These are phyloP conservation scores for Phytophthora fragariae DNA, from an alignment of 352 stramenopile genomes.

Conservation along the genomic window DNA sequence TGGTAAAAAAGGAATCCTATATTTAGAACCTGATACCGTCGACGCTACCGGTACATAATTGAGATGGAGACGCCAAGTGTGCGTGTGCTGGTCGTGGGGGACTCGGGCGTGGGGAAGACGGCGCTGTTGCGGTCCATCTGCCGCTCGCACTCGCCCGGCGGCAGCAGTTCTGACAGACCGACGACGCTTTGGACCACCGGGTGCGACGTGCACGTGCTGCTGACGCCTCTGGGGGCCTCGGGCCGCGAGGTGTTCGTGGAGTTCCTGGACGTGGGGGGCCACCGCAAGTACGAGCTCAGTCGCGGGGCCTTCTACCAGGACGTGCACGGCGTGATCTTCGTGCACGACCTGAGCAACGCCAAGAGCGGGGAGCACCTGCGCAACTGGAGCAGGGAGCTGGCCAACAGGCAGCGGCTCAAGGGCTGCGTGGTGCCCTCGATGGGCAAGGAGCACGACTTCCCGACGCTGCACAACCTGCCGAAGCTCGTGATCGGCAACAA, in stretches of 20 bases:
- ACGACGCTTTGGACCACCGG: conserved; percentile 79
- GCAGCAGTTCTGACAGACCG: conserved; percentile 21
- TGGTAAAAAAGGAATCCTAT: background rate
- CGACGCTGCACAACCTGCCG: conserved; percentile 58
- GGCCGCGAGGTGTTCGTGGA: conserved; percentile 76
- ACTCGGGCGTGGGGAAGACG: conserved; percentile 89
- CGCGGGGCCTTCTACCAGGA: conserved; percentile 84
- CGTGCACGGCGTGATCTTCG: conserved; percentile 83
- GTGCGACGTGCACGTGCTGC: conserved; percentile 83
- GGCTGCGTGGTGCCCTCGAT: conserved; percentile 60
- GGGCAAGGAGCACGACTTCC: conserved; percentile 38
- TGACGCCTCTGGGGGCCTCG: conserved; percentile 30
- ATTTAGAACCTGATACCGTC: background rate
- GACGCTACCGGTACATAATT: background rate
- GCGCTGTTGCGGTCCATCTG: conserved; percentile 75
- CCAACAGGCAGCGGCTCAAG: conserved; percentile 52
- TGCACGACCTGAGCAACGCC: conserved; percentile 83
- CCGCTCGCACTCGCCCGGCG: conserved; percentile 27
- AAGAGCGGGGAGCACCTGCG: conserved; percentile 79
- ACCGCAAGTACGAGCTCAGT: conserved; percentile 85
- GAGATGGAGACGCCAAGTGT: conserved; percentile 80
- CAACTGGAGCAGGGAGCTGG: conserved; percentile 67
- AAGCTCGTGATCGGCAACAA: conserved; percentile 89
- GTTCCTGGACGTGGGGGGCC: conserved; percentile 86
- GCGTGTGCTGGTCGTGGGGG: conserved; percentile 83